phyloP scores from a whole-genome alignment of 495 filamentous ascomycete genomes.

The Usnea hakonensis region DNA sequence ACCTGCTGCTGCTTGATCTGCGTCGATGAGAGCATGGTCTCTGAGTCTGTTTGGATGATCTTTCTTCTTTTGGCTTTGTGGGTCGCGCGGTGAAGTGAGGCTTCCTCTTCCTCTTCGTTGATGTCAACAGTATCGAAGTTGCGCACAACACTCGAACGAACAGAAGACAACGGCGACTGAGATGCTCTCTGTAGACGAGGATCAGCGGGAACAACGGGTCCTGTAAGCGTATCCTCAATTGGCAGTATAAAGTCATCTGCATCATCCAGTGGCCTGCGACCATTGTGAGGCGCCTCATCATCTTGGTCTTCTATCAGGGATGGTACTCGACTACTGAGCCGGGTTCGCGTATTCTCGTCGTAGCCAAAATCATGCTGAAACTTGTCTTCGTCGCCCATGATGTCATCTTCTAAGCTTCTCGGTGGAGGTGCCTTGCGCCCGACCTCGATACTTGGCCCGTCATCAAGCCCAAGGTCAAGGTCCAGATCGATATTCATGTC shows the following conservation, averaged over 20 bases:
- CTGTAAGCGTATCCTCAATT: slow-evolving; percentile 44
- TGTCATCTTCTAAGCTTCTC: slow-evolving; percentile 59
- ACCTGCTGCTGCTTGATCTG: slow-evolving; percentile 72
- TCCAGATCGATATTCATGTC: slow-evolving; percentile 45
- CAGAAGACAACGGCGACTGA: slow-evolving; percentile 57
- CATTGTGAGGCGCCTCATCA: slow-evolving; percentile 28
- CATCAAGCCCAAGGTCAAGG: slow-evolving; percentile 46
- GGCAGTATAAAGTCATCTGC: slow-evolving; percentile 56
- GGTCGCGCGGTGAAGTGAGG: slow-evolving; percentile 46
- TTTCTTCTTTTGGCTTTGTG: slow-evolving; percentile 71
- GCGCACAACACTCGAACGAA: slow-evolving; percentile 40
- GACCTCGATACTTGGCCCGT: slow-evolving; percentile 64
- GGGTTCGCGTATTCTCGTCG: slow-evolving; percentile 32
- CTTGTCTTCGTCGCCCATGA: slow-evolving; percentile 58
- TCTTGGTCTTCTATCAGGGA: slow-evolving; percentile 40
- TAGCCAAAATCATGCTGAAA: slow-evolving; percentile 47
- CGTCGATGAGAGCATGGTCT: slow-evolving; percentile 49
- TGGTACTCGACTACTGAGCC: slow-evolving; percentile 28
- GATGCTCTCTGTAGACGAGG: slow-evolving; percentile 49
- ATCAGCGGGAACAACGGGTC: slow-evolving; percentile 35
- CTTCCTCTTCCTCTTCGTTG: slow-evolving; percentile 42
- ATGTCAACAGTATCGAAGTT: slow-evolving; percentile 54
- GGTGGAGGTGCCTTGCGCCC: slow-evolving; percentile 70
- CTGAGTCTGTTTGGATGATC: slow-evolving; percentile 59
- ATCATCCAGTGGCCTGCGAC: slow-evolving; percentile 45